Evolutionary conservation across 2,329 filamentous ascomycete genomes (phyloP).

Genomic region (Claviceps spartinae): DNA sequence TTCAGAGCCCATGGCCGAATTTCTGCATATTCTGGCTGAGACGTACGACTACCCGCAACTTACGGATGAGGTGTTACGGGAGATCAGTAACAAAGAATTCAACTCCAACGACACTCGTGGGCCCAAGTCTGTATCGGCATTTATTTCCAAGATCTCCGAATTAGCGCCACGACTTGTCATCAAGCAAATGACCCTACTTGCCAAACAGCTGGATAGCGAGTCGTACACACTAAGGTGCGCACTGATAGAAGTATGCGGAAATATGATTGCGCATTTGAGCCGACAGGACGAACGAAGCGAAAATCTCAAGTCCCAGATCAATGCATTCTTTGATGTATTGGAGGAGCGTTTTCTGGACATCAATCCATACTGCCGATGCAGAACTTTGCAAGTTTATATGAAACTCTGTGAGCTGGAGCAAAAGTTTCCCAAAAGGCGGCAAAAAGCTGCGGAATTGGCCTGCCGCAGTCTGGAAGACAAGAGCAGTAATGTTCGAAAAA

Average conservation of each 20-base stretch:
- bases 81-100: conserved; percentile 95
- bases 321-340: conserved; percentile 91
- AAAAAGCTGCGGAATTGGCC: conserved; percentile 76
- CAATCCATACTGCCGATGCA: conserved; percentile 89
- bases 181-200: conserved; percentile 91
- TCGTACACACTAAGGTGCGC: conserved; percentile 90
- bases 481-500: conserved; percentile 91
- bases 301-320: conserved; percentile 87
- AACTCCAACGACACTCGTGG: conserved; percentile 92
- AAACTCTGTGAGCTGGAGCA: conserved; percentile 89
- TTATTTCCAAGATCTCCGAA: conserved; percentile 87
- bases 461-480: conserved; percentile 88
- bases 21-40: conserved; percentile 86
- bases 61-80: conserved; percentile 81
- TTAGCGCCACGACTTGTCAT: conserved; percentile 83
- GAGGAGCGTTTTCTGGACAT: conserved; percentile 93
- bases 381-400: conserved; percentile 84
- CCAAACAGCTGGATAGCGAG: conserved; percentile 93
- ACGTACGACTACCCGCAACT: conserved; percentile 97
- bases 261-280: conserved; percentile 81
- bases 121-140: conserved; percentile 89
- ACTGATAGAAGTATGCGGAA: conserved; percentile 92
- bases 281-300: conserved; percentile 84
- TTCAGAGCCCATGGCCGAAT: conserved; percentile 98
- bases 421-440: conserved; percentile 85